Conservation (phyloP, 2,329 filamentous ascomycete genomes). For the Microdochium paspali region DNA sequence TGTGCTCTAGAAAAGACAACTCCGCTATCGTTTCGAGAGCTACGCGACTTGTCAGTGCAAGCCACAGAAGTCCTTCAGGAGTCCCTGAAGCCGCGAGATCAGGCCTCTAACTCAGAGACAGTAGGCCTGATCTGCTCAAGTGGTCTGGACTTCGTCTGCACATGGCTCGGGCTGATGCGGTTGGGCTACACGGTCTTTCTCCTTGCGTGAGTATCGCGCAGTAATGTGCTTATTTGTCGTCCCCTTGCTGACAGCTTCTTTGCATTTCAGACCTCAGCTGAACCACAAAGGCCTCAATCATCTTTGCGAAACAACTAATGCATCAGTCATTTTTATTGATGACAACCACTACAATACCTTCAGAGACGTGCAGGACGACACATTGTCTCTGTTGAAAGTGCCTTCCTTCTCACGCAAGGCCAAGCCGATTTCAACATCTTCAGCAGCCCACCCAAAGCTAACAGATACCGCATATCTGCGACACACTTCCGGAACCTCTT, state of each 20-base stretch:
- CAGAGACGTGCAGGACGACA: slow-evolving; percentile 2
- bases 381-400: slow-evolving; percentile 9
- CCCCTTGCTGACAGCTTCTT: not conserved
- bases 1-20: not conserved
- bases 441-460: not conserved
- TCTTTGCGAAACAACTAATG: slow-evolving; percentile 37
- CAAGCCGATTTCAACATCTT: not conserved
- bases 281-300: slow-evolving; percentile 35
- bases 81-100: not conserved
- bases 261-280: slow-evolving; percentile 30
- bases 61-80: slow-evolving; percentile 19
- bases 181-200: slow-evolving; percentile 45
- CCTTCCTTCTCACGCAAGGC: slow-evolving; percentile 1
- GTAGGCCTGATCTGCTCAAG: slow-evolving; percentile 47
- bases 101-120: slow-evolving; percentile 9
- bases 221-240: not conserved
- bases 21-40: slow-evolving; percentile 17
- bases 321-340: slow-evolving; percentile 35
- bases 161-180: slow-evolving; percentile 49
- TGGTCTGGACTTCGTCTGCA: slow-evolving; percentile 45
- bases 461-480: slow-evolving; percentile 44
- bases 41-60: slow-evolving; percentile 18
- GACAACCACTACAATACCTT: slow-evolving; percentile 8
- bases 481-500: slow-evolving; percentile 58
- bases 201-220: slow-evolving; percentile 32